These are phyloP conservation scores for Aspergillus ochraceus DNA, from an alignment of 2,329 filamentous ascomycete species.

Conservation along the genomic window DNA sequence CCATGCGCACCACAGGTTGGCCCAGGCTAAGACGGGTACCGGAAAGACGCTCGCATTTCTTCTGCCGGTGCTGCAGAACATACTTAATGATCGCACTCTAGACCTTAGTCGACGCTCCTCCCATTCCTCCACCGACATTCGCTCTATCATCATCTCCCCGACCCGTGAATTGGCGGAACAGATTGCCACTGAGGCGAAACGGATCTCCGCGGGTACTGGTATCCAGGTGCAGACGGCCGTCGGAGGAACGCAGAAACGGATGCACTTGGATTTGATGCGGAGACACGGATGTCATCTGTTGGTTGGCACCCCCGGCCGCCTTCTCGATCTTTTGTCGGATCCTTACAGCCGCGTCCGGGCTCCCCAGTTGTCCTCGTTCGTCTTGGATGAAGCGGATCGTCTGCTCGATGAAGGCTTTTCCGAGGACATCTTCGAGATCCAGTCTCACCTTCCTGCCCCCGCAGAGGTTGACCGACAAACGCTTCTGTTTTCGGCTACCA, in stretches of 20 bases:
- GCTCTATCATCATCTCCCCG: slow-evolving; percentile 62
- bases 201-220: slow-evolving; percentile 64
- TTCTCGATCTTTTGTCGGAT: slow-evolving; percentile 78
- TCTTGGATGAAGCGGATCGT: slow-evolving; percentile 68
- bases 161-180: slow-evolving; percentile 65
- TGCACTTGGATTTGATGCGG: slow-evolving; percentile 68
- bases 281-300: slow-evolving; percentile 81
- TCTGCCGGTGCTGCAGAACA: slow-evolving; percentile 77
- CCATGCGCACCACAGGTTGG: slow-evolving; percentile 58
- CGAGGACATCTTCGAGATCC: slow-evolving; percentile 63
- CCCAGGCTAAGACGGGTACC: slow-evolving; percentile 94
- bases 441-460: slow-evolving; percentile 62
- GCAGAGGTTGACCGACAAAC: slow-evolving; percentile 73
- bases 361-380: slow-evolving; percentile 58
- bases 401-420: slow-evolving; percentile 69
- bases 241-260: slow-evolving; percentile 78
- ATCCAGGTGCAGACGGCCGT: slow-evolving; percentile 77
- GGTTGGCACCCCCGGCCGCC: slow-evolving; percentile 84
- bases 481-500: slow-evolving; percentile 92
- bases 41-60: slow-evolving; percentile 96
- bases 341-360: slow-evolving; percentile 62
- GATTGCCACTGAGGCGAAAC: slow-evolving; percentile 70
- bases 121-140: slow-evolving; percentile 47
- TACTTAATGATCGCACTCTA: slow-evolving; percentile 66
- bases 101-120: slow-evolving; percentile 26